Base-by-base conservation (phyloP, 352 stramenopile species). In the Detonula confervacea region DNA sequence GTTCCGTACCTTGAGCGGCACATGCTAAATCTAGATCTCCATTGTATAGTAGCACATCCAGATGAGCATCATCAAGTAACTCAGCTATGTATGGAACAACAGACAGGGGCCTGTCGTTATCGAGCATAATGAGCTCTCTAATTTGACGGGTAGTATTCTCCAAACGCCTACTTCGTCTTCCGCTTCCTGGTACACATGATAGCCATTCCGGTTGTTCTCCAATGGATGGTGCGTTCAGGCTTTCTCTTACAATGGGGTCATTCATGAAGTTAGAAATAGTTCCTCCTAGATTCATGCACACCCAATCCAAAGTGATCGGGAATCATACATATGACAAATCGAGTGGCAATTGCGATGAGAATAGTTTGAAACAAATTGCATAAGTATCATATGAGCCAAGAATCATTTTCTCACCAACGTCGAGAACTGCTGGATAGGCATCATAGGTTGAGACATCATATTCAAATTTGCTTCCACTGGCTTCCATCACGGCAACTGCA, bases 31-130 rank as follows among this genome's bases (percentile, higher is more conserved):
- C 87, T 18, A 85, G 76, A 73, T 92, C 87, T 9, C 87, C 87
- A 69, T 87, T 89, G 69, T 92, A 92, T 0, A 92, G 22, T 5
- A 92, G 59, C 9, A 92, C 79, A 30, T 79, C 61, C 66, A 91
- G 85, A 14, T 77, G 73, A 14, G 84, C 79, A 78, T 90, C 81
- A 71, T 91, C 84, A 7, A 92, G 52, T 20, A 92, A 64, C 27
- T 90, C 84, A 35, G 85, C 79, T 35, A 92, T 81, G 33, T 90
- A 92, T 7, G 82, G 84, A 9, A 84, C 57, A 4, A 90, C 78
- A 6, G 84, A 87, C 29, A 70, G 30, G 3, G 87, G 83, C 30
- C 67, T 65, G 44, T 92, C 87, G 22, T 91, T 49, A 18, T 84
- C 77, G 16, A 92, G 62, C 8, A 91, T 30, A 24, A 77, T 59